Base-by-base conservation (phyloP, 2,329 filamentous ascomycete species). In the Albophoma yamanashiensis region DNA sequence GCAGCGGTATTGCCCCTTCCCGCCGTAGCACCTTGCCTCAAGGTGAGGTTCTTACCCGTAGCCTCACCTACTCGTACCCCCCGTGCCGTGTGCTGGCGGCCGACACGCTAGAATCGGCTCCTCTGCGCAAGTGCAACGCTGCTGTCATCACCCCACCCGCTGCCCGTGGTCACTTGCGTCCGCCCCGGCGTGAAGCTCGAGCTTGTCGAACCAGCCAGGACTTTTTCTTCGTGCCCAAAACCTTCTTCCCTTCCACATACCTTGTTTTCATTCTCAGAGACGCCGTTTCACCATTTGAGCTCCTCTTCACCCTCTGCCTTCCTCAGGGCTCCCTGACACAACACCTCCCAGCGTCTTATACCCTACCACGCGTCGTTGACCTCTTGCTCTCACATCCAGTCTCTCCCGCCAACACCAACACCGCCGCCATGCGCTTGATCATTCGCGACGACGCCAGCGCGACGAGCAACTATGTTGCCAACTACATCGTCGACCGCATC, bases 401-500 rank as follows among this genome's bases (percentile, higher is more conserved):
- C 63, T 61, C 63, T 61, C 64, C 62, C 59, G 61, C 60, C 57
- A 22, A 36, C 27, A 55, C n/a, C n/a, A n/a, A 34, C 27, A 55
- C 62, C 65, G 60, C 62, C 71, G 77, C 67, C 67, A 94, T 91
- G 90, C 87, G 89, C 77, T 84, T 94, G 69, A 92, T 94, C 74
- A 89, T 94, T 71, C 83, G 89, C 71, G 86, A 92, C 72, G 82
- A 91, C 68, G 80, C 87, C 66, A 74, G 80, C 59, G 77, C 81
- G 63, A 88, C 88, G 60, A 90, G 89, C 69, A 79, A 81, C 67
- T 92, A 92, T 73, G 88, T 92, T 65, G 89, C 89, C 63, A 86
- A 90, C 73, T 92, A 93, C 75, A 88, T 94, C 67, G 85, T 92
- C 74, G 87, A 89, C 67, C 87, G 89, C 66, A 93, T 94, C 79